Conservation (phyloP, 1,284 basidiomycete genomes). For the Sparassis latifolia region DNA sequence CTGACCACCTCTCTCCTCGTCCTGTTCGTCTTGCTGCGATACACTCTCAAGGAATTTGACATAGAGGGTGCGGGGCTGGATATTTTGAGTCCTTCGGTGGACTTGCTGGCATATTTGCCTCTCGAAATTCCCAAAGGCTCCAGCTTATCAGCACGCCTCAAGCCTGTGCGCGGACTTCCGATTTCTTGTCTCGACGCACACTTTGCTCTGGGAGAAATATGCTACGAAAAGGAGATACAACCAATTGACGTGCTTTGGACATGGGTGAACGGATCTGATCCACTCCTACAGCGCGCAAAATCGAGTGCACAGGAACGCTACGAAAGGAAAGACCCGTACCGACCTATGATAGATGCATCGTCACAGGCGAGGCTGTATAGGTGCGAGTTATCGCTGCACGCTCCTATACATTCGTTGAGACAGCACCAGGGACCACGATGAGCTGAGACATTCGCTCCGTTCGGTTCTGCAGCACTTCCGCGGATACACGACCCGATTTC, state of each 20-base stretch:
- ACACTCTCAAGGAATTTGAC: slow-evolving; percentile 10
- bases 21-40: slow-evolving; percentile 15
- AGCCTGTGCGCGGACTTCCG: slow-evolving; percentile 19
- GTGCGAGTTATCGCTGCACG: slow-evolving; percentile 9
- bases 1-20: slow-evolving; percentile 14
- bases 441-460: slow-evolving; percentile 24
- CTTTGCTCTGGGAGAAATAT: slow-evolving; percentile 15
- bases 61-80: neutral
- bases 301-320: slow-evolving; percentile 9
- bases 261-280: slow-evolving; percentile 26
- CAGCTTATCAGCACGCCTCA: slow-evolving; percentile 5
- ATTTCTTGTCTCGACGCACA: slow-evolving; percentile 19
- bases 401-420: neutral
- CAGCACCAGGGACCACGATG: slow-evolving; percentile 21
- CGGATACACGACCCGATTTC: slow-evolving; percentile 17
- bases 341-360: slow-evolving; percentile 14
- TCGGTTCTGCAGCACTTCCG: slow-evolving; percentile 22
- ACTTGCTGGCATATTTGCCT: slow-evolving; percentile 7
- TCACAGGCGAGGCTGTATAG: slow-evolving; percentile 21
- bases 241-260: slow-evolving; percentile 24
- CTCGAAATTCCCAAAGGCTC: slow-evolving; percentile 1
- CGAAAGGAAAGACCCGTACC: slow-evolving; percentile 16
- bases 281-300: slow-evolving; percentile 16
- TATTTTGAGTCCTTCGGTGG: slow-evolving; percentile 6
- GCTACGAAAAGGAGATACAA: slow-evolving; percentile 14